Percentiles rank a stretch among this genome's conserved stretches.
Evolutionary conservation across 2,329 filamentous ascomycete species (phyloP).

Genomic region (Myriosclerotinia duriaeana): DNA sequence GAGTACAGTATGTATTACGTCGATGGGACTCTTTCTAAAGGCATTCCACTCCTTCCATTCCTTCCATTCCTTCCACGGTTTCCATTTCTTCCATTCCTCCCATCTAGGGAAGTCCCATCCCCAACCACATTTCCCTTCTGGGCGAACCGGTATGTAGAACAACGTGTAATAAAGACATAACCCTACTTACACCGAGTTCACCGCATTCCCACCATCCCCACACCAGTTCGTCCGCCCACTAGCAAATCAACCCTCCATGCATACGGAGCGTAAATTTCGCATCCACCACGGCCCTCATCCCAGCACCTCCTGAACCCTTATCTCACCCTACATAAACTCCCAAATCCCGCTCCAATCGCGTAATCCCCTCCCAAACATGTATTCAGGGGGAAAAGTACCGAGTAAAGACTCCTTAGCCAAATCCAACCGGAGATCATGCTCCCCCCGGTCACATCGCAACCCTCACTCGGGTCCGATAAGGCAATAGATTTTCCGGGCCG

Average conservation of each 20-base stretch:
- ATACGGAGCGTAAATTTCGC: neutral
- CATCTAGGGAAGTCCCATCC: neutral
- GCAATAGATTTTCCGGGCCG: no score
- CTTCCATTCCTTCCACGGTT: neutral
- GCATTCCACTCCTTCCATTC: neutral
- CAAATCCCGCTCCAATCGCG: no score
- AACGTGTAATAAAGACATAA: neutral
- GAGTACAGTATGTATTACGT: neutral
- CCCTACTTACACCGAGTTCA: constrained; percentile 10
- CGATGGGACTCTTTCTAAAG: neutral
- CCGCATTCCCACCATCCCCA: neutral
- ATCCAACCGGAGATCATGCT: no score
- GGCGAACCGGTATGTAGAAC: neutral
- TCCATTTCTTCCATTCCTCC: neutral
- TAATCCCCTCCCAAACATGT: neutral
- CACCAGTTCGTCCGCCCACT: neutral
- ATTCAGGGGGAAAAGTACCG: no score
- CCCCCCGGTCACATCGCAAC: no score
- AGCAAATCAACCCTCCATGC: neutral
- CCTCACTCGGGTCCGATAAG: neutral
- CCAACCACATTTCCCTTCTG: neutral
- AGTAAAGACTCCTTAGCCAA: no score
- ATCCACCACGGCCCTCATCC: no score
- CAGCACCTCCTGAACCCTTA: no score
- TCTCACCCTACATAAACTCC: no score